Evolutionary conservation across 768 basidiomycete genomes (phyloP).

Genomic region (Tricholoma bakamatsutake): DNA sequence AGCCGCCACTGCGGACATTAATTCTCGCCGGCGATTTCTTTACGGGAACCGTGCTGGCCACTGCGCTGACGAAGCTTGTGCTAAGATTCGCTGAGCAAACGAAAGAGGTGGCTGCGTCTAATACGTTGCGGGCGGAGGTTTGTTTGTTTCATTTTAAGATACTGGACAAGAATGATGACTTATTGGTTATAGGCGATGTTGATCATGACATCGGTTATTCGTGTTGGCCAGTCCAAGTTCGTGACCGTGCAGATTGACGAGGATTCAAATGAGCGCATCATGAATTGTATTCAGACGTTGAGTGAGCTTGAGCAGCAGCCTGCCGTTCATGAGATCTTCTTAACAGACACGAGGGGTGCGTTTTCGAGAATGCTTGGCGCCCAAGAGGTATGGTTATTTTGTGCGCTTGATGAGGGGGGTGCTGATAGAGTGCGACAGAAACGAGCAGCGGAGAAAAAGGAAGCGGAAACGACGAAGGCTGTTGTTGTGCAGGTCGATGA

Average conservation of each 20-base stretch:
- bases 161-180: not conserved
- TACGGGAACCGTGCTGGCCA: conserved; percentile 87
- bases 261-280: conserved; percentile 92
- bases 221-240: conserved; percentile 96
- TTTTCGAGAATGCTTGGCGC: conserved; percentile 94
- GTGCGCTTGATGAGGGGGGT: not conserved
- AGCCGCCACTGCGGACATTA: conserved; percentile 85
- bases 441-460: conserved; percentile 88
- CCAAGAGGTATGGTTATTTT: conserved; percentile 64
- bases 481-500: conserved; percentile 90
- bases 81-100: conserved; percentile 64
- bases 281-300: conserved; percentile 92
- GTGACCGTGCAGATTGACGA: conserved; percentile 95
- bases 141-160: conserved; percentile 7
- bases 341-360: conserved; percentile 85
- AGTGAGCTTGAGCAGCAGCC: conserved; percentile 63
- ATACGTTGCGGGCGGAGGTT: conserved; percentile 84
- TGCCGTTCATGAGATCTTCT: conserved; percentile 63
- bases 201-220: conserved; percentile 95
- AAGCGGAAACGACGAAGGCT: conserved; percentile 62
- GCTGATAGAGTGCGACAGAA: conserved; percentile 41
- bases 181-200: conserved; percentile 68
- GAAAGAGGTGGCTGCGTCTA: conserved; percentile 41
- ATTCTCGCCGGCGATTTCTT: conserved; percentile 96
- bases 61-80: conserved; percentile 86